Percentiles rank a stretch among this genome's conserved stretches.
phyloP scores from a whole-genome alignment of 1,284 basidiomycete genomes.

The Fomes fomentarius region DNA sequence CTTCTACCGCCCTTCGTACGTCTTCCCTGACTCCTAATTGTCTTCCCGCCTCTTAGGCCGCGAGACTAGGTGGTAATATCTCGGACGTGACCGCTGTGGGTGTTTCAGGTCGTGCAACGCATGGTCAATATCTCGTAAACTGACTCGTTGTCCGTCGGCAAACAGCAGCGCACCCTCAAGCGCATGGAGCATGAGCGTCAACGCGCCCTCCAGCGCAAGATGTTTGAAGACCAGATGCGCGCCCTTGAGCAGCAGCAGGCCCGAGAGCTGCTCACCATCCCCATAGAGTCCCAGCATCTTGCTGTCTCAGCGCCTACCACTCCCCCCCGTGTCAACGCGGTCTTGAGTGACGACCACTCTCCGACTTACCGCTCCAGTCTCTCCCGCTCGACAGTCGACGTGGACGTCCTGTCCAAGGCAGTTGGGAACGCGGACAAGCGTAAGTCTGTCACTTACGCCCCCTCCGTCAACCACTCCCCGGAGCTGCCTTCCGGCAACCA shows the following conservation, averaged over 20 bases:
- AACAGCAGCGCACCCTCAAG: slow-evolving; percentile 79
- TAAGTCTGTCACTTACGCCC: slow-evolving; percentile 85
- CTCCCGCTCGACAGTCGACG: slow-evolving; percentile 55
- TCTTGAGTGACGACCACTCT: slow-evolving; percentile 50
- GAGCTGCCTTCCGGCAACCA: slow-evolving; percentile 58
- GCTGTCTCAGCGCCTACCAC: slow-evolving; percentile 84
- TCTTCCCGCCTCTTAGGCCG: slow-evolving; percentile 52
- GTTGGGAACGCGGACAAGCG: slow-evolving; percentile 77
- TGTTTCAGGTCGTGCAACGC: slow-evolving; percentile 25
- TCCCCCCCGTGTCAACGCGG: slow-evolving; percentile 74
- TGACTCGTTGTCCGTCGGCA: slow-evolving; percentile 13
- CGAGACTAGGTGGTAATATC: slow-evolving; percentile 82
- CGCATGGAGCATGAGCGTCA: slow-evolving; percentile 90
- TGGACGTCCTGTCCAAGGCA: slow-evolving; percentile 61
- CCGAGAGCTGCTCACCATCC: slow-evolving; percentile 77
- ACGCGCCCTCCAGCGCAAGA: slow-evolving; percentile 80
- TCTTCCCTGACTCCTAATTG: slow-evolving; percentile 24
- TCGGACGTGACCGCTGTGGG: slow-evolving; percentile 79
- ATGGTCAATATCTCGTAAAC: slow-evolving; percentile 6
- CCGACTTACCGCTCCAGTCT: slow-evolving; percentile 45
- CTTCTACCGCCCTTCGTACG: slow-evolving; percentile 9
- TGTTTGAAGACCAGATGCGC: slow-evolving; percentile 94
- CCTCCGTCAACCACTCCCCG: slow-evolving; percentile 71
- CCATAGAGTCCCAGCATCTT: slow-evolving; percentile 70
- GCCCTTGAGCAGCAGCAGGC: slow-evolving; percentile 90